Percentiles rank a stretch among this genome's conserved stretches.
Conservation (phyloP, 2,329 filamentous ascomycete genomes). For the Aspergillus piperis region DNA sequence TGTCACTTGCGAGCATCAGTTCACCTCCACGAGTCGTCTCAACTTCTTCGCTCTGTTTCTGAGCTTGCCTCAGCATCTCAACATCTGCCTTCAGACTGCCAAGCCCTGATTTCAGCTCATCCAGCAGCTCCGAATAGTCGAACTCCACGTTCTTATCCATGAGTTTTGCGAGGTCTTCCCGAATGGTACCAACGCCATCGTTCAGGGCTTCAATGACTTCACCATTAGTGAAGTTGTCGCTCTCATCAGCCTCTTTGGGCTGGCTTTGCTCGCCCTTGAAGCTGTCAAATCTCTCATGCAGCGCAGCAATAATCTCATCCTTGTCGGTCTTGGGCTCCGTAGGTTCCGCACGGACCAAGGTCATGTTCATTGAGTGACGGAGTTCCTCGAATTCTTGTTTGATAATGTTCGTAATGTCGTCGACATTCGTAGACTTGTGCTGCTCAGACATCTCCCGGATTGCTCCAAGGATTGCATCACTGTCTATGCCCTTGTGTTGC, state of each 20-base stretch:
- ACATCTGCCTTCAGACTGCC: slow-evolving; percentile 76
- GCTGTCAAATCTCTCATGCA: slow-evolving; percentile 46
- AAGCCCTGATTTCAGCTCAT: slow-evolving; percentile 81
- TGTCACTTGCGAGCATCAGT: slow-evolving; percentile 57
- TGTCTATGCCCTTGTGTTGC: not conserved
- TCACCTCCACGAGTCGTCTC: slow-evolving; percentile 55
- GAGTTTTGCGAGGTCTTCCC: slow-evolving; percentile 72
- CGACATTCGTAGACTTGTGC: slow-evolving; percentile 30
- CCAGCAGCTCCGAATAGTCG: slow-evolving; percentile 85
- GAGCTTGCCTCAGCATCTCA: slow-evolving; percentile 67
- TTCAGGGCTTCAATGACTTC: slow-evolving; percentile 64
- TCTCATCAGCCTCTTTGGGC: slow-evolving; percentile 58
- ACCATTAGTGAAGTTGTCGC: slow-evolving; percentile 54
- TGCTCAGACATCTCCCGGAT: slow-evolving; percentile 52
- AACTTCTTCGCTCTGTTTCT: slow-evolving; percentile 53
- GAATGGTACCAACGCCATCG: slow-evolving; percentile 72
- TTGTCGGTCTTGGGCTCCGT: slow-evolving; percentile 35
- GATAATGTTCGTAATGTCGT: slow-evolving; percentile 46
- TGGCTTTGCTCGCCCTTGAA: slow-evolving; percentile 55
- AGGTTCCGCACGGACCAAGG: slow-evolving; percentile 40
- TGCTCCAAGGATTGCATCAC: slow-evolving; percentile 58
- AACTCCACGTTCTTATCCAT: slow-evolving; percentile 78
- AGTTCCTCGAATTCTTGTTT: slow-evolving; percentile 64
- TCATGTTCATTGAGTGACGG: slow-evolving; percentile 49
- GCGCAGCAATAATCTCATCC: slow-evolving; percentile 64